Evolutionary conservation across 2,329 filamentous ascomycete species (phyloP).

Genomic region (Penicillium sp.): DNA sequence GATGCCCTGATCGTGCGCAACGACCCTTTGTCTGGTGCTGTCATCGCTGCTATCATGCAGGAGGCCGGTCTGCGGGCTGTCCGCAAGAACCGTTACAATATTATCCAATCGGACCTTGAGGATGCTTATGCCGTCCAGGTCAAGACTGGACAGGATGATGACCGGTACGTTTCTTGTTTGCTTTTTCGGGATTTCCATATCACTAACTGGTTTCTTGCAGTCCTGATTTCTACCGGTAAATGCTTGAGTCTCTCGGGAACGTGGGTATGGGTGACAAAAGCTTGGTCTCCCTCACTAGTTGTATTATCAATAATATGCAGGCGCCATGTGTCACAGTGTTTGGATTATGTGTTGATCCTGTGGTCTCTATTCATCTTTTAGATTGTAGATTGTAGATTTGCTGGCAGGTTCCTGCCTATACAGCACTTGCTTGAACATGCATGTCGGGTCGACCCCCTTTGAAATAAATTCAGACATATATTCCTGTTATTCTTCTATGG

Average conservation of each 20-base stretch:
- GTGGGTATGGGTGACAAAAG: slow-evolving; percentile 22
- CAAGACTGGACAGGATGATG: slow-evolving; percentile 71
- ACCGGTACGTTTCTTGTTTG: slow-evolving; percentile 48
- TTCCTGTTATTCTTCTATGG: not conserved
- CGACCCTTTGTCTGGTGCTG: slow-evolving; percentile 88
- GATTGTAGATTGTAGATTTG: not conserved
- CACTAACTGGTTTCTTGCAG: slow-evolving; percentile 57
- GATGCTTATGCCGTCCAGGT: slow-evolving; percentile 97
- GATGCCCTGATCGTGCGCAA: slow-evolving; percentile 96
- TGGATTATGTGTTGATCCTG: not conserved
- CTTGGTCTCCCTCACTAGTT: slow-evolving; percentile 22
- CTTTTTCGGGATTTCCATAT: not conserved
- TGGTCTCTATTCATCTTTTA: not conserved
- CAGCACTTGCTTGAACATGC: not conserved
- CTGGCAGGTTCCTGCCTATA: no score
- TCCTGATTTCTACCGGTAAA: slow-evolving; percentile 84
- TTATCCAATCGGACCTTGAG: slow-evolving; percentile 94
- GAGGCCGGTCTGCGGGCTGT: slow-evolving; percentile 93
- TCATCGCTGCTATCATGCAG: slow-evolving; percentile 99
- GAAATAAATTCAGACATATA: not conserved
- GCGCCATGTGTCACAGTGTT: slow-evolving; percentile 9
- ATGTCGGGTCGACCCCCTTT: not conserved
- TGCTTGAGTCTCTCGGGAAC: not conserved
- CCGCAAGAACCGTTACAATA: slow-evolving; percentile 97
- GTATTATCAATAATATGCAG: slow-evolving; percentile 31